A percentile compares a stretch with the other conserved stretches of the same genome.
These are phyloP conservation scores for Aquilaria sinensis DNA, from an alignment of 345 rosid genomes.

Conservation along the genomic window DNA sequence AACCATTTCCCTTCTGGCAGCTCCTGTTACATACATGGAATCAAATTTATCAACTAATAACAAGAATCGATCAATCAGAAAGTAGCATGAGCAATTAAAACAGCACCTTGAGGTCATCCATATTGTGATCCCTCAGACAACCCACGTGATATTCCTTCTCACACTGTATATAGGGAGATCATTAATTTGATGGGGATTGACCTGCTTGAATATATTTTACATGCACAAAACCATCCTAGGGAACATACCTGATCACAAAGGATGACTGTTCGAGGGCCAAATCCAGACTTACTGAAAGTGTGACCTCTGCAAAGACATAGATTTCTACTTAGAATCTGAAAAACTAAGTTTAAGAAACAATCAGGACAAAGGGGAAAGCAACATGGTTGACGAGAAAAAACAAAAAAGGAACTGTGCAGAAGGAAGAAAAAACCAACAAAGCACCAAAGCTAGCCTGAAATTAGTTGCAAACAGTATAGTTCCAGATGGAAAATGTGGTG, in stretches of 20 bases:
- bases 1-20: constrained; percentile 90
- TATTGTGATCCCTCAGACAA: constrained; percentile 74
- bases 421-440: not conserved
- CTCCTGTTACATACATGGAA: constrained; percentile 41
- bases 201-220: not conserved
- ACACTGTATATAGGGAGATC: constrained; percentile 38
- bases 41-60: constrained; percentile 11
- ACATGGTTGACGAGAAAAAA: not conserved
- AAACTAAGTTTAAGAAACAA: constrained; percentile 2
- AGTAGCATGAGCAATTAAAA: constrained; percentile 6
- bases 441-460: not conserved
- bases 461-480: too few species aligned
- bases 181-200: not conserved
- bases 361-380: constrained; percentile 1
- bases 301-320: constrained; percentile 47
- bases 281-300: constrained; percentile 56
- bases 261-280: constrained; percentile 82
- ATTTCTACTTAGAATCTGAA: not conserved
- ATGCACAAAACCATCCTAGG: constrained; percentile 7
- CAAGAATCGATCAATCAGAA: not conserved
- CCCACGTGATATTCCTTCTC: constrained; percentile 96
- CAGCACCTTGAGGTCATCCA: constrained; percentile 74
- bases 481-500: too few species aligned
- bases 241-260: constrained; percentile 82
- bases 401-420: not conserved